Percentiles rank a stretch among this genome's conserved stretches.
Evolutionary conservation across 768 basidiomycete genomes (phyloP).

Genomic region (Phanerochaete sordida): DNA sequence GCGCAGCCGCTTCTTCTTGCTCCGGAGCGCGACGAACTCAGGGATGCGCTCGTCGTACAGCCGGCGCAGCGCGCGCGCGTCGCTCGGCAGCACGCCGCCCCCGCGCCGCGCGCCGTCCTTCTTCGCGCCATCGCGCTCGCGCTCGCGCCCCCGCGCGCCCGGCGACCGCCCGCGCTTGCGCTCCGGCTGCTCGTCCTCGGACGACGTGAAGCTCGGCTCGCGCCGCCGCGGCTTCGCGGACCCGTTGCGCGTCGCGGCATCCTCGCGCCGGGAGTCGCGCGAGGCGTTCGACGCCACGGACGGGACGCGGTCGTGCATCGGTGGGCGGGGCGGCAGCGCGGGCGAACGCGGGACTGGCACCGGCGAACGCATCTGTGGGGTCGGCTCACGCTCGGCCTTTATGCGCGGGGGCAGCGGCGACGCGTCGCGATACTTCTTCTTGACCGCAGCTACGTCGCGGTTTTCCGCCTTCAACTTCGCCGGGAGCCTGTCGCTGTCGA

Average conservation of each 20-base stretch:
- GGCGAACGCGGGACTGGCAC: slow-evolving; percentile 12
- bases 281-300: slow-evolving; percentile 1
- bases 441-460: slow-evolving; percentile 20
- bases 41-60: background rate
- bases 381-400: background rate
- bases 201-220: slow-evolving; percentile 65
- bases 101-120: slow-evolving; percentile 2
- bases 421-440: slow-evolving; percentile 35
- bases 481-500: background rate
- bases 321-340: slow-evolving; percentile 8
- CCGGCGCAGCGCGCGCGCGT: slow-evolving; percentile 1
- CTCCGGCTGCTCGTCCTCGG: slow-evolving; percentile 54
- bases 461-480: background rate
- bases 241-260: slow-evolving; percentile 5
- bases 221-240: slow-evolving; percentile 32
- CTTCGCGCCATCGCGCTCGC: slow-evolving; percentile 9
- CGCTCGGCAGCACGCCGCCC: slow-evolving; percentile 11
- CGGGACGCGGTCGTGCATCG: slow-evolving; percentile 5
- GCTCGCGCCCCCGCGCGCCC: slow-evolving; percentile 6
- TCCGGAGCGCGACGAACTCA: background rate
- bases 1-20: background rate
- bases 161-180: slow-evolving; percentile 15
- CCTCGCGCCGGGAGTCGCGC: slow-evolving; percentile 2
- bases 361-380: slow-evolving; percentile 15
- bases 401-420: slow-evolving; percentile 3